Base-by-base conservation (phyloP, 495 filamentous ascomycete species). In the Parathielavia appendiculata region DNA sequence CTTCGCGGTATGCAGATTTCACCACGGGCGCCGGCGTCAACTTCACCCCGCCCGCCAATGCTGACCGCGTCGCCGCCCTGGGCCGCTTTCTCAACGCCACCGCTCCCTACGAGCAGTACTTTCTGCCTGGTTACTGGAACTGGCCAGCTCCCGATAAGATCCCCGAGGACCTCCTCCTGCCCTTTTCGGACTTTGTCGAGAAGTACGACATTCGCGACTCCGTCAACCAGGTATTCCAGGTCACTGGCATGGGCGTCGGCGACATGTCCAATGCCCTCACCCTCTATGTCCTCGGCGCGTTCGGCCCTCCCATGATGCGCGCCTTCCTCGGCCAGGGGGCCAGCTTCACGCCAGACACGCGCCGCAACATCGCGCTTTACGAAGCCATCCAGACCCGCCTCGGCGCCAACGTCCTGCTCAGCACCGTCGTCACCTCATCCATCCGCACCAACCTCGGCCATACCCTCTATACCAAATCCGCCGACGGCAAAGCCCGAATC, bases 151-250 rank as follows among this genome's bases (percentile, higher is more conserved):
- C 64, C 16, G 52, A 54, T 56, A 20, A 65, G n/a, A 66, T 81
- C 41, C 79, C 78, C 13, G 71, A 63, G 4, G 77, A 79, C 30
- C 67, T 81, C 16, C 71, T 81, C 13, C 64, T 78, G 17, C 71
- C 75, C 1, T 81, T 75, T 56, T 68, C 68, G 12, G 60, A 80
- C 20, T 79, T 81, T 54, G 63, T 76, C 20, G 68, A 56, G 34
- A 79, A 78, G 63, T 69, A 69, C 58, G 39, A 57, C 45, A 45
- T 69, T 20, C 23, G 56, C 23, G 64, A 55, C 23, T 57, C 57
- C 41, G 64, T 62, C 73, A 70, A 54, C 49, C 61, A 56, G 50
- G 57, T 69, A 44, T 66, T 75, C 22, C 72, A 68, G 48, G 72
- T 72, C 35, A 68, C 75, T 2, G 76, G 74, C 44, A 69, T 76